Evolutionary conservation across 257 asterid species (phyloP).

Genomic region (Nicotiana sylvestris): DNA sequence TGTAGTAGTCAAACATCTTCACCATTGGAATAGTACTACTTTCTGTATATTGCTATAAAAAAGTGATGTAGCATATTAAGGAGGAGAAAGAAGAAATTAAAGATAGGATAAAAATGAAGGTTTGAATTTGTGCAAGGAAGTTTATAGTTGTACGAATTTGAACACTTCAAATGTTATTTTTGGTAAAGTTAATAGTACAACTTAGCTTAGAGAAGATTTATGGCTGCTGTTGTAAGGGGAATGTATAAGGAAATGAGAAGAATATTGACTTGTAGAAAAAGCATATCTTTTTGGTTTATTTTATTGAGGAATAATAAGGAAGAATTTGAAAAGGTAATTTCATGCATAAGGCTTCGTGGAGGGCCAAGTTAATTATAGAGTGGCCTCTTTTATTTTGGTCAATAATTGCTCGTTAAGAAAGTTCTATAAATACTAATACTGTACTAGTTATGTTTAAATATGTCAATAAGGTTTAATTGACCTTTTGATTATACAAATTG

Average conservation of each 20-base stretch:
- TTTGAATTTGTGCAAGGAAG: neutral
- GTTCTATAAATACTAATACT: neutral
- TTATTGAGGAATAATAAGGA: neutral
- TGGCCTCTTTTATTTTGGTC: neutral
- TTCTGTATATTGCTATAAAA: neutral
- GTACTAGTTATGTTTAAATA: neutral
- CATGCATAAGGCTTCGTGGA: no score
- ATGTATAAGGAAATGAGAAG: neutral
- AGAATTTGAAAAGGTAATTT: neutral
- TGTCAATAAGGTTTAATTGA: neutral
- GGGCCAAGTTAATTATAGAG: neutral
- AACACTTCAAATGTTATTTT: neutral
- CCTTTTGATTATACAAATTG: neutral
- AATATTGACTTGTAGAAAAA: neutral
- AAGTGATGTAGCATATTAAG: neutral
- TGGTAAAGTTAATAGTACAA: neutral
- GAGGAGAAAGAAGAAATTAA: neutral
- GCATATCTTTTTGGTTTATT: neutral
- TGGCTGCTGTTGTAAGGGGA: neutral
- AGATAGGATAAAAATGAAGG: neutral
- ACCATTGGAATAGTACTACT: neutral
- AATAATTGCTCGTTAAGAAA: neutral
- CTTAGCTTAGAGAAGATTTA: neutral
- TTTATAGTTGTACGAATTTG: neutral
- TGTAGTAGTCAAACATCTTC: slow-evolving; percentile 35